Conservation (phyloP, 495 filamentous ascomycete species). For the Neurospora sp. region DNA sequence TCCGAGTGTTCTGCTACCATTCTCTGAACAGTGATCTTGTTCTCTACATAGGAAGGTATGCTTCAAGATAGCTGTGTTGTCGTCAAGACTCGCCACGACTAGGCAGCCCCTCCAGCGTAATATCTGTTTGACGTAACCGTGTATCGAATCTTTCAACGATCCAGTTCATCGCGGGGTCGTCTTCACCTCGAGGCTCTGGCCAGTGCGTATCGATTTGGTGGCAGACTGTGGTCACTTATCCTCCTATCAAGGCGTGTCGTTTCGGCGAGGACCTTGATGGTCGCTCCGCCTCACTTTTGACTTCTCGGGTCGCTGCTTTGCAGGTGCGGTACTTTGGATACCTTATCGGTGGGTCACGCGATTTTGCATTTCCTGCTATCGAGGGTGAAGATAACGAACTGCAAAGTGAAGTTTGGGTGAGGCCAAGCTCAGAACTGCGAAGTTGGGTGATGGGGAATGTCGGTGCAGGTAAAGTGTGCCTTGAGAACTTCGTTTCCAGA, state of each 20-base stretch:
- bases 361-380: background rate
- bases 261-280: background rate
- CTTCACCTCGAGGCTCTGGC: background rate
- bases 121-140: background rate
- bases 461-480: background rate
- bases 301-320: background rate
- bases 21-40: background rate
- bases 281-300: background rate
- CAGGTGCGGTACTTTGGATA: background rate
- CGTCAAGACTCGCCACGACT: background rate
- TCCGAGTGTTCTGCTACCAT: background rate
- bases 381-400: background rate
- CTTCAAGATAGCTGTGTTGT: background rate
- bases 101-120: background rate
- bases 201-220: background rate
- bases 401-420: background rate
- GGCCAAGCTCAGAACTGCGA: background rate
- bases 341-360: background rate
- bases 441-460: background rate
- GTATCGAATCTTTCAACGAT: background rate
- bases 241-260: background rate
- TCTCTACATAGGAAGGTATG: background rate
- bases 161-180: background rate
- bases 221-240: background rate
- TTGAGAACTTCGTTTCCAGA: background rate